Evolutionary conservation across 2,329 filamentous ascomycete species (phyloP).

Genomic region (Fusarium albidum): DNA sequence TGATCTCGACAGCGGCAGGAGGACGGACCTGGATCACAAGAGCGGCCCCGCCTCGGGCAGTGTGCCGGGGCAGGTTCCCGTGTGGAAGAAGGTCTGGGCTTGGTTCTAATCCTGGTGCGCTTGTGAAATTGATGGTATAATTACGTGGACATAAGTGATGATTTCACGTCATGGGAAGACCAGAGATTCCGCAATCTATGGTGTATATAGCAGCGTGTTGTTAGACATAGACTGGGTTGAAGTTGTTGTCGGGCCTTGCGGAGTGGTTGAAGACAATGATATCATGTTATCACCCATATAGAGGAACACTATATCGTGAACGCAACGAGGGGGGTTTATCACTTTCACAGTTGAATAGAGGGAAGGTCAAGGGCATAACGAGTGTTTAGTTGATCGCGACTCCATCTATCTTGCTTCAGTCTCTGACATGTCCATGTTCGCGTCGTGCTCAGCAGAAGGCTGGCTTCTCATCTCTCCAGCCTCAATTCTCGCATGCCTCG

Average conservation of each 20-base stretch:
- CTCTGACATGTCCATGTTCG: no score
- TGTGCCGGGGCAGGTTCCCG: conserved; percentile 41
- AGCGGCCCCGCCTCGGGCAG: conserved; percentile 42
- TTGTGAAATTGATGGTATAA: neutral
- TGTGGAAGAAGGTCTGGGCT: conserved; percentile 55
- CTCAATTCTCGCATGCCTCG: no score
- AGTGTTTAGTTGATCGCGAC: no score
- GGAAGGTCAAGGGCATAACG: no score
- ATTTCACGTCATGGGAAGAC: neutral
- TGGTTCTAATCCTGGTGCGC: conserved; percentile 46
- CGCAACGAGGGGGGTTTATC: no score
- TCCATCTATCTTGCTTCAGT: no score
- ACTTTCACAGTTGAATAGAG: no score
- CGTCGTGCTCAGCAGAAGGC: no score
- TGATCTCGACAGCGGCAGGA: conserved; percentile 64
- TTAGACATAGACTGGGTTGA: neutral
- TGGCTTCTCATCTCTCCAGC: no score
- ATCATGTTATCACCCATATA: no score
- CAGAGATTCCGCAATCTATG: no score
- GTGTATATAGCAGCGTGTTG: neutral
- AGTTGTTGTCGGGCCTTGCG: neutral
- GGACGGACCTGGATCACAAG: conserved; percentile 61
- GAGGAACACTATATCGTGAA: no score
- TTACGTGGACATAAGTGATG: neutral
- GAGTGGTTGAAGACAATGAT: neutral